phyloP scores from a whole-genome alignment of 176 grass and related monocot genomes.

The Ananas comosus region DNA sequence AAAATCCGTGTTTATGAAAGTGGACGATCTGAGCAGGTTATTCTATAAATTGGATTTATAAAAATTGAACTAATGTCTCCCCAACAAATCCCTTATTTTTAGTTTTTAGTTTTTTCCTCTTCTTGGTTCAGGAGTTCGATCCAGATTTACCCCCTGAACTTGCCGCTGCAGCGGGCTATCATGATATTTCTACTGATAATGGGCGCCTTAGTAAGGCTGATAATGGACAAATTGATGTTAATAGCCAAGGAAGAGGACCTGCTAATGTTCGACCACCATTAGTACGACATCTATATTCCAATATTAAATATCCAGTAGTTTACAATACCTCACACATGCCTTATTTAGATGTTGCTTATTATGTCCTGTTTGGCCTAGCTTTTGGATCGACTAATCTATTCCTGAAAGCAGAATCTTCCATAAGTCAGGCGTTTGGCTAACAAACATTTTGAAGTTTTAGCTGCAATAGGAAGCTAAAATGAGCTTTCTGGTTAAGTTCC shows the following conservation, averaged over 20 bases:
- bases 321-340: slow-evolving; percentile 12
- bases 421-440: too few relatives aligned
- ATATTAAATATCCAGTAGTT: slow-evolving; percentile 1
- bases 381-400: too few relatives aligned
- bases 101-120: slow-evolving; percentile 4
- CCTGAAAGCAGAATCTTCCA: too few relatives aligned
- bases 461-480: too few relatives aligned
- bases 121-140: slow-evolving; percentile 67
- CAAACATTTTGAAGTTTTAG: too few relatives aligned
- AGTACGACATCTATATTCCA: slow-evolving; percentile 30
- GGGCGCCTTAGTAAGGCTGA: slow-evolving; percentile 36
- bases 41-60: background rate
- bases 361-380: background rate
- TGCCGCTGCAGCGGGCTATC: slow-evolving; percentile 77
- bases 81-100: background rate
- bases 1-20: slow-evolving; percentile 99
- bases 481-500: too few relatives aligned
- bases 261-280: slow-evolving; percentile 33
- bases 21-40: slow-evolving; percentile 81
- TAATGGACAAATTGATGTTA: slow-evolving; percentile 42
- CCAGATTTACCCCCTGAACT: slow-evolving; percentile 98
- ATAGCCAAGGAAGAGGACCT: slow-evolving; percentile 53
- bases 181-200: slow-evolving; percentile 44
- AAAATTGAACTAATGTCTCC: background rate
- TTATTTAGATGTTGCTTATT: background rate